Conservation (phyloP, 2,329 filamentous ascomycete genomes). For the Fusarium zealandicum region DNA sequence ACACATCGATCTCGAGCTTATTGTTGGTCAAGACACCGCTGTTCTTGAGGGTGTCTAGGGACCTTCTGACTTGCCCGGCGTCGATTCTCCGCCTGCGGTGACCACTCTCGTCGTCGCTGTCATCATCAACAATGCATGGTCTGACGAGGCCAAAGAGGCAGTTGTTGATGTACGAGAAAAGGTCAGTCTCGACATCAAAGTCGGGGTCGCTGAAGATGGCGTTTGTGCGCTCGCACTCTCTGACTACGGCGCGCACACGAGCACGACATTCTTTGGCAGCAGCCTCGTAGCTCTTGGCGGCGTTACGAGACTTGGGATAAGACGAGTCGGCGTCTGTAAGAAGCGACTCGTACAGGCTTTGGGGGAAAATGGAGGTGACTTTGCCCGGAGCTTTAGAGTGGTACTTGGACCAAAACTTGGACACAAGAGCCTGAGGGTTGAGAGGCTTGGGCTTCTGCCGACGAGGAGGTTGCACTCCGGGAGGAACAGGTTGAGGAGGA, state of each 20-base stretch:
- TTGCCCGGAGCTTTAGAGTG: slow-evolving; percentile 52
- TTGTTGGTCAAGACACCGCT: slow-evolving; percentile 23
- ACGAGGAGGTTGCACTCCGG: slow-evolving; percentile 8
- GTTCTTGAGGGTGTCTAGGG: slow-evolving; percentile 20
- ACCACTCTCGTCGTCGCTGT: slow-evolving; percentile 15
- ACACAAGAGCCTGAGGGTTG: slow-evolving; percentile 50
- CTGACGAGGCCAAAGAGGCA: slow-evolving; percentile 48
- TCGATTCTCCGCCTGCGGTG: background rate
- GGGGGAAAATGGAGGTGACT: slow-evolving; percentile 55
- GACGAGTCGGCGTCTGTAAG: slow-evolving; percentile 34
- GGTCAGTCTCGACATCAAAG: slow-evolving; percentile 53
- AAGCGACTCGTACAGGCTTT: slow-evolving; percentile 48
- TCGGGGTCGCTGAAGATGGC: slow-evolving; percentile 55
- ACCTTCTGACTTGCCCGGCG: slow-evolving; percentile 19
- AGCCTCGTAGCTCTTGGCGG: slow-evolving; percentile 51
- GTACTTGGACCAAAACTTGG: slow-evolving; percentile 53
- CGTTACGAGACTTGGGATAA: slow-evolving; percentile 46
- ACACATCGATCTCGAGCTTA: slow-evolving; percentile 22
- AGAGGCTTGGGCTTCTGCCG: slow-evolving; percentile 33
- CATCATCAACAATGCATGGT: background rate
- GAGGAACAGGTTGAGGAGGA: background rate
- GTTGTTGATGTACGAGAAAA: slow-evolving; percentile 45
- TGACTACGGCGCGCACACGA: slow-evolving; percentile 49
- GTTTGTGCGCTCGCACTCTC: slow-evolving; percentile 54
- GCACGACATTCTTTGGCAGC: slow-evolving; percentile 51